Evolutionary conservation across 495 filamentous ascomycete species (phyloP).

Genomic region (Corynascus novoguineensis): DNA sequence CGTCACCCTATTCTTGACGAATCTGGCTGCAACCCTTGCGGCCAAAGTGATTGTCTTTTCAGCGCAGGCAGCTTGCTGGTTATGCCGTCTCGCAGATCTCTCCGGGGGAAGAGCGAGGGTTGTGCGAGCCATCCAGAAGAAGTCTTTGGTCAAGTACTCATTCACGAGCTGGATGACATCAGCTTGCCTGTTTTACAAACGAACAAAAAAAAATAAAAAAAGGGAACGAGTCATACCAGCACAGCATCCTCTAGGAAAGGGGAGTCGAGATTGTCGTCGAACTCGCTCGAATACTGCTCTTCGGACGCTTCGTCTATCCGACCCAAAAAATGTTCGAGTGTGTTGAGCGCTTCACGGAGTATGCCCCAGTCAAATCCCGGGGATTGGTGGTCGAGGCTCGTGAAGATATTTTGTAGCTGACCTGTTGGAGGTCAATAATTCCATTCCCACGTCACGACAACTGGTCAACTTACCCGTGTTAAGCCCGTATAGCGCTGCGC

Average conservation of each 20-base stretch:
- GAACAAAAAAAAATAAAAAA: not conserved
- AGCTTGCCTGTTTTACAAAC: not conserved
- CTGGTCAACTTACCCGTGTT: slow-evolving; percentile 34
- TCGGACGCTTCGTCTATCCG: slow-evolving; percentile 36
- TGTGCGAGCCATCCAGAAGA: slow-evolving; percentile 40
- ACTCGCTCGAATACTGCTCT: slow-evolving; percentile 31
- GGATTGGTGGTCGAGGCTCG: slow-evolving; percentile 36
- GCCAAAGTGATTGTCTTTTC: slow-evolving; percentile 37
- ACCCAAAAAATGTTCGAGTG: slow-evolving; percentile 34
- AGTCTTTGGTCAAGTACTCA: slow-evolving; percentile 33
- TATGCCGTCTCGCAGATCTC: slow-evolving; percentile 16
- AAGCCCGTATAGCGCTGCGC: slow-evolving; percentile 32
- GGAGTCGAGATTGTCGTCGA: slow-evolving; percentile 24
- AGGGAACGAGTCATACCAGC: slow-evolving; percentile 20
- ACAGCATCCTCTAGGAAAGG: slow-evolving; percentile 41
- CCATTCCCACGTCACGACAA: not conserved
- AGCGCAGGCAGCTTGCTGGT: slow-evolving; percentile 30
- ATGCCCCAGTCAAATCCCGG: slow-evolving; percentile 40
- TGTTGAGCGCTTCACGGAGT: slow-evolving; percentile 34
- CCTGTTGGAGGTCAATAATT: slow-evolving; percentile 15
- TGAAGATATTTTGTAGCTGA: slow-evolving; percentile 43
- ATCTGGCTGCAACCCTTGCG: slow-evolving; percentile 36
- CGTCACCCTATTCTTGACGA: slow-evolving; percentile 37
- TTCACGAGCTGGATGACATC: slow-evolving; percentile 26
- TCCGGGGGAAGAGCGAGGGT: slow-evolving; percentile 22